Evolutionary conservation across 768 basidiomycete genomes (phyloP), one percentile per base, ranked within the genome.

Genomic region (Suillus ampliporus): DNA sequence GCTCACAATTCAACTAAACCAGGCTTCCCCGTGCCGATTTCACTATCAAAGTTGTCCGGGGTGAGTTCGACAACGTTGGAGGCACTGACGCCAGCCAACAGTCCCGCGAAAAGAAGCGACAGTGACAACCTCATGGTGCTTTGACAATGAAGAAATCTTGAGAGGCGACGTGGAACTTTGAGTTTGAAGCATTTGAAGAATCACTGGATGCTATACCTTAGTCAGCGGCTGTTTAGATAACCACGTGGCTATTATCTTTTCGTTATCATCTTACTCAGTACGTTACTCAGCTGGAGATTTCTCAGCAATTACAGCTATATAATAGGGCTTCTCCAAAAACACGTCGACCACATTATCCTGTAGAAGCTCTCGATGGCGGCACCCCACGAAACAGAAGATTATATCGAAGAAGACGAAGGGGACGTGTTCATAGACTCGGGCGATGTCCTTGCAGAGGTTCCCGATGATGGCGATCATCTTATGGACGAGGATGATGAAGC

Each of bases 1-100:
- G 84, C 94, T 76, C 70, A 95, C 94, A 97, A 96, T 78, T 96
- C 94, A 28, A 97, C 92, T 38, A 95, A 82, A 69, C 89, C 93
- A 60, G 92, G 90, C 71, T 86, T 92, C 60, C 90, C 92, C 61
- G 89, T 77, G 56, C 94, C 95, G 70, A 97, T 78, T 61, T 88
- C 74, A 34, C 78, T 67, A 74, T 94, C 89, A 72, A 95, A 97
- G 77, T 90, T 92, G 65, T 82, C 80, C 0, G 90, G 82, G 51
- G 74, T 84, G 51, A 97, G 87, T 9, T 95, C 94, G 48, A 95
- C 64, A 57, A 97, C 95, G 70, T 95, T 94, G 10, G 92, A 95
- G 48, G 91, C 91, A 62, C 78, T 76, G 14, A 80, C 88, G 40
- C 79, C 77, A 48, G 86, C 83, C 65, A 88, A 69, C 11, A 90